Evolutionary conservation across 805 yeast species (phyloP).

Genomic region (Starmerella sp.): DNA sequence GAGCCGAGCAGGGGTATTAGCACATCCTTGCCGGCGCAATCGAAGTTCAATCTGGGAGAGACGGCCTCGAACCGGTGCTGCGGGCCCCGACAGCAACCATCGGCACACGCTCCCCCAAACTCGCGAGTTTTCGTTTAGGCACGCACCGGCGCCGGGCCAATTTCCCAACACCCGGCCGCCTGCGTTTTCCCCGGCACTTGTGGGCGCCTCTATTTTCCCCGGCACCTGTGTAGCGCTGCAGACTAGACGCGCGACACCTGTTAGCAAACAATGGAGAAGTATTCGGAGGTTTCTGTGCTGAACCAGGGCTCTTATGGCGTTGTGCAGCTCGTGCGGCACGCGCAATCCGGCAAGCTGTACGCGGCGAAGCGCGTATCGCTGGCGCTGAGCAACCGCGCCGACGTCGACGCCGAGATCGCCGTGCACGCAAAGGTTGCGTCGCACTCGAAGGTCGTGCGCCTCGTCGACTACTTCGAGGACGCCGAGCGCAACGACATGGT

Average conservation of each 20-base stretch:
- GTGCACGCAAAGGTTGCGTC: slow-evolving; percentile 63
- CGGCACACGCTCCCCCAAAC: too few relatives aligned
- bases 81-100: not conserved
- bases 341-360: slow-evolving; percentile 41
- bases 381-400: slow-evolving; percentile 12
- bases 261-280: slow-evolving; percentile 26
- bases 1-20: too few relatives aligned
- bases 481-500: slow-evolving; percentile 33
- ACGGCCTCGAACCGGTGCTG: not conserved
- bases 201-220: not conserved
- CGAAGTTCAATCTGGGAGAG: too few relatives aligned
- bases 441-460: slow-evolving; percentile 68
- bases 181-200: not conserved
- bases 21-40: too few relatives aligned
- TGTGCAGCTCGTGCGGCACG: slow-evolving; percentile 76
- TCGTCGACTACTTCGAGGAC: slow-evolving; percentile 59
- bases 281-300: slow-evolving; percentile 47
- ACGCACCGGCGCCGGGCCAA: too few relatives aligned
- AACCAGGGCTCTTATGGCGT: slow-evolving; percentile 92
- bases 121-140: too few relatives aligned
- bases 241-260: not conserved
- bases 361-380: slow-evolving; percentile 67
- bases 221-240: not conserved
- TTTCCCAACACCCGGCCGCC: not conserved
- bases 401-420: slow-evolving; percentile 33